Evolutionary conservation across 2,329 filamentous ascomycete genomes (phyloP), one percentile per base, ranked within the genome.

Genomic region (Ceratocystis colombiana): DNA sequence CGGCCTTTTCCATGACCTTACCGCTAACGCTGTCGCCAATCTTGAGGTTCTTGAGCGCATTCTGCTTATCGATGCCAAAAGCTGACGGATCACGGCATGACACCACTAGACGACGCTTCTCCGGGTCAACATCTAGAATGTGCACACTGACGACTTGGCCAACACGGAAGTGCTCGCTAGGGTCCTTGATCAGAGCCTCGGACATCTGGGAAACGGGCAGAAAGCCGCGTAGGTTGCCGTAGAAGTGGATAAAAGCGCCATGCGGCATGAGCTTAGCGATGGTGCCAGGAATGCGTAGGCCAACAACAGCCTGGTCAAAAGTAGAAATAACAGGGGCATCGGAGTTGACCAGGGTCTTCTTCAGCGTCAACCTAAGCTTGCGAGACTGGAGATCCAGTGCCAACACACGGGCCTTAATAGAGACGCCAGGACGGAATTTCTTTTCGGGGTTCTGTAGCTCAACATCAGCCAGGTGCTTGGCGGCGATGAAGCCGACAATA

Each of bases 121-220:
- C 84, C 0, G 85, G 78, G 71, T 96, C 86, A 62, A 96, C 85
- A 62, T 87, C 88, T 44, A 96, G 76, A n/a, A 95, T 85, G 72
- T 93, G 89, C 22, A 96, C 89, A 72, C 85, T 95, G 70, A 99
- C 88, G 1, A 96, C 93, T 74, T 99, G 94, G 0, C 94, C 95
- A 55, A 86, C 77, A 45, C 88, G 86, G 78, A 99, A 99, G 76
- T 97, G 92, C 72, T 95, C 86, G 59, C 84, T 84, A 3, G 94
- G 91, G 72, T 96, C 89, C 70, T 88, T 84, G 72, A 99, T 96
- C 73, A 88, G 96, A 10, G 92, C 91, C 74, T 99, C 94, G 74
- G 94, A 97, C 94, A 99, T 99, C 76, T 99, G 93, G 1, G 89
- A 89, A 0, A 96, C 87, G 1, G 94, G 94, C 65, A 99, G 80